Evolutionary conservation across 352 stramenopile genomes (phyloP), one percentile per base, ranked within the genome.

Genomic region (Globisporangium takayamanum): DNA sequence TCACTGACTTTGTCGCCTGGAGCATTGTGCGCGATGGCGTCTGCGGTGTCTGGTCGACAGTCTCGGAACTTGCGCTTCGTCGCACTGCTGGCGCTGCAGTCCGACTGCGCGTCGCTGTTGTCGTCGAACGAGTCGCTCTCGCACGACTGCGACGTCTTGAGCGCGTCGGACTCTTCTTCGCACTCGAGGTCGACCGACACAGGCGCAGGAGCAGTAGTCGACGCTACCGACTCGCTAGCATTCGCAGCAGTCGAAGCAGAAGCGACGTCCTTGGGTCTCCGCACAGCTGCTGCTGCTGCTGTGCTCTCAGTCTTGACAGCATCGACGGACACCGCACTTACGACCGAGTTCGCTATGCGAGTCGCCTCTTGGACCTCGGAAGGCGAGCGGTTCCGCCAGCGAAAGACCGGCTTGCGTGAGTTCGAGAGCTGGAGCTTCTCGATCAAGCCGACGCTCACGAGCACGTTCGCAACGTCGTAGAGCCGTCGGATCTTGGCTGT

Each of bases 401-500:
- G 83, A 49, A 94, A 94, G 2, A 92, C 72, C 7, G 85, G 85
- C 53, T 94, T 94, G 37, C 85, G 83, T 7, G 79, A 89, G 60
- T 86, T 87, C 3, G 81, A 86, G 14, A 94, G 59, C 53, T 91
- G 85, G 39, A 93, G 63, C 59, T 97, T 97, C 60, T 95, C 81
- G 37, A 97, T 92, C 39, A 98, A 76, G 0, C 93, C 92, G 15
- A 98, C 78, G 52, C 82, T 93, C 3, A 94, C 78, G 25, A 98
- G 84, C 8, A 98, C 95, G 68, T 99, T 98, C 11, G 95, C 96
- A 67, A 99, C 97, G 59, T 99, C 96, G 61, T 99, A 99, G 28
- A 99, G 82, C 26, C 96, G 82, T 18, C 96, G 88, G 61, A 98
- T 97, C 63, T 98, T 98, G 50, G 95, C 85, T 94, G 66, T 30